Conservation (phyloP, 2,329 filamentous ascomycete species). For the Colletotrichum somersetense region DNA sequence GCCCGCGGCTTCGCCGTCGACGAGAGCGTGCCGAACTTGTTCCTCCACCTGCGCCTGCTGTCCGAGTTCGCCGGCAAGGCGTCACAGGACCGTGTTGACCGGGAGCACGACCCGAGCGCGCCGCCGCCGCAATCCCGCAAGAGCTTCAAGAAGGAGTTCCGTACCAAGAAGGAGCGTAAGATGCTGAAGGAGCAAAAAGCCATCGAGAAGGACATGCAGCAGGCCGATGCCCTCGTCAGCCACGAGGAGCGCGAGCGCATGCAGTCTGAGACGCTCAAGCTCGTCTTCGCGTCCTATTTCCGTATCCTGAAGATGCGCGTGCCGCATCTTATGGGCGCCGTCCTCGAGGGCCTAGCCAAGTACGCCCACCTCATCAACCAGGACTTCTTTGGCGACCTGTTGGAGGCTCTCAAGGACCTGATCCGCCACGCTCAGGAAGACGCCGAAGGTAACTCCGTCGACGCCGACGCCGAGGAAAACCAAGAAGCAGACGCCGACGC, state of each 20-base stretch:
- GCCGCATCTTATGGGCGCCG: conserved; percentile 93
- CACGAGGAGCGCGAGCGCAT: conserved; percentile 94
- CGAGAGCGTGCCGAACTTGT: conserved; percentile 89
- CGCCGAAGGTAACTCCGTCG: conserved; percentile 54
- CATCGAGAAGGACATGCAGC: conserved; percentile 92
- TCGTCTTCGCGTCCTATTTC: conserved; percentile 96
- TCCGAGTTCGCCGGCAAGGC: conserved; percentile 89
- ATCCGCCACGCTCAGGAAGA: conserved; percentile 79
- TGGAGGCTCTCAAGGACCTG: conserved; percentile 94
- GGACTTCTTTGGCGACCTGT: conserved; percentile 96
- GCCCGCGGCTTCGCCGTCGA: conserved; percentile 84
- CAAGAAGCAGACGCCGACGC: conserved; percentile 54
- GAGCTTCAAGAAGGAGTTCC: conserved; percentile 85
- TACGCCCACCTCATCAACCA: conserved; percentile 98
- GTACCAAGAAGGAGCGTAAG: conserved; percentile 91
- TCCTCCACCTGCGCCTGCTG: conserved; percentile 88
- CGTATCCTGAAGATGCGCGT: conserved; percentile 87
- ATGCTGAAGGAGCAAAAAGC: conserved; percentile 85
- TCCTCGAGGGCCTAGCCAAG: conserved; percentile 92
- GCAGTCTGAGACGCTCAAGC: conserved; percentile 94
- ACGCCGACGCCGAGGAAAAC: conserved; percentile 55
- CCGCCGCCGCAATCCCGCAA: conserved; percentile 62
- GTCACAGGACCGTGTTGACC: conserved; percentile 81
- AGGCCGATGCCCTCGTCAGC: conserved; percentile 90
- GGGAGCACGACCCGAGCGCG: conserved; percentile 47